Conservation (phyloP, 1,284 basidiomycete species). For the Testicularia cyperi region DNA sequence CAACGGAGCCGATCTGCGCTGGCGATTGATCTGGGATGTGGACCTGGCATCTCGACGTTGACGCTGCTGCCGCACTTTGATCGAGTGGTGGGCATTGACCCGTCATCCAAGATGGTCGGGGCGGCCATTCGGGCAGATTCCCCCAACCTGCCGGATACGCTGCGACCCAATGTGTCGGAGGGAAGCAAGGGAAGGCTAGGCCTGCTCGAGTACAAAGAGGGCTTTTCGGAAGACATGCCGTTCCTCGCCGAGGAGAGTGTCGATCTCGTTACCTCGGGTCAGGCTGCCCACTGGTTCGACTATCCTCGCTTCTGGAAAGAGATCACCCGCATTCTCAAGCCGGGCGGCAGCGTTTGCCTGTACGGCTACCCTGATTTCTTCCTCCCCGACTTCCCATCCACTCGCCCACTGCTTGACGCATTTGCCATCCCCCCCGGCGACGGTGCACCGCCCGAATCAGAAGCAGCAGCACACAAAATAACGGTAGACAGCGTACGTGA, state of each 20-base stretch:
- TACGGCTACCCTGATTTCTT: conserved; percentile 81
- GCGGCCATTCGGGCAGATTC: conserved; percentile 65
- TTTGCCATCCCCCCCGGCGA: conserved; percentile 65
- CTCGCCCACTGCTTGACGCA: conserved; percentile 67
- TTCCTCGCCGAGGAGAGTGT: conserved; percentile 67
- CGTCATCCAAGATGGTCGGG: conserved; percentile 72
- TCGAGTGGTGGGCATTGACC: conserved; percentile 72
- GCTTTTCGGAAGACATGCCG: conserved; percentile 66
- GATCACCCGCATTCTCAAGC: conserved; percentile 68
- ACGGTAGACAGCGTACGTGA: conserved; percentile 67
- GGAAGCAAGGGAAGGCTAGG: conserved; percentile 58
- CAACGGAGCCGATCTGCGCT: conserved; percentile 1
- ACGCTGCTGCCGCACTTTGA: conserved; percentile 67
- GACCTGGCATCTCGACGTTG: conserved; percentile 71
- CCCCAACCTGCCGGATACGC: conserved; percentile 2
- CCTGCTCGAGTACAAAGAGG: conserved; percentile 63
- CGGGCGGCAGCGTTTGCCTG: conserved; percentile 73
- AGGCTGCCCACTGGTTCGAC: conserved; percentile 85
- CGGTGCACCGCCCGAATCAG: not conserved
- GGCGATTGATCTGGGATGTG: conserved; percentile 75
- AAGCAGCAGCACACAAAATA: not conserved
- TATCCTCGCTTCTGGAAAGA: conserved; percentile 74
- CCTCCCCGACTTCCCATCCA: conserved; percentile 67
- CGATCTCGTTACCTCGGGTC: conserved; percentile 75
- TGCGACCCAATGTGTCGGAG: conserved; percentile 11